Percentiles rank a stretch among this genome's conserved stretches.
These are phyloP conservation scores for Phytophthora tentaculata DNA, from an alignment of 352 stramenopile genomes.

Conservation along the genomic window DNA sequence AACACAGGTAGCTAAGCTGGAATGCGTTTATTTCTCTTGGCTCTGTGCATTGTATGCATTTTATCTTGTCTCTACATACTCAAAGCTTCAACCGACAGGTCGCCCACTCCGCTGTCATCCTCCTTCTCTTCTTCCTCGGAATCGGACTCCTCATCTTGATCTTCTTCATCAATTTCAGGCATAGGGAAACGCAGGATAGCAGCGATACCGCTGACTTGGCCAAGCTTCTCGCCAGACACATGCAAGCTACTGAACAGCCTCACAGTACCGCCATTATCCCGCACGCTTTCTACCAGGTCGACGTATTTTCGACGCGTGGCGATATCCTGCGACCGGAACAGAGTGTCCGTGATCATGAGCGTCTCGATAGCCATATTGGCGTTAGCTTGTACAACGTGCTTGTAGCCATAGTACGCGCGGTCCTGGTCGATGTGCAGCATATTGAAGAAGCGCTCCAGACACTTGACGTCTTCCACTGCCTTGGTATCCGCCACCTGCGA, in stretches of 20 bases:
- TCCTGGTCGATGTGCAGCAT: slow-evolving; percentile 97
- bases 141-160: slow-evolving; percentile 68
- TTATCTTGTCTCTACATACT: slow-evolving; percentile 49
- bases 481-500: slow-evolving; percentile 96
- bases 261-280: slow-evolving; percentile 91
- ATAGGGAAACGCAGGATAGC: slow-evolving; percentile 97
- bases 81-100: slow-evolving; percentile 71
- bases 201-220: slow-evolving; percentile 94
- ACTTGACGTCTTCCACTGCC: slow-evolving; percentile 91
- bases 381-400: slow-evolving; percentile 92
- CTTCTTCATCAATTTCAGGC: slow-evolving; percentile 95
- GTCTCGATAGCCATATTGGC: slow-evolving; percentile 95
- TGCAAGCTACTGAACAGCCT: slow-evolving; percentile 96
- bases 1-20: slow-evolving; percentile 47
- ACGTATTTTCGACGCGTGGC: slow-evolving; percentile 93
- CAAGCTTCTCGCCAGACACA: slow-evolving; percentile 94
- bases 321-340: slow-evolving; percentile 94
- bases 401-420: slow-evolving; percentile 97
- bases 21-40: slow-evolving; percentile 12
- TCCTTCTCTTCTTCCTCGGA: slow-evolving; percentile 46
- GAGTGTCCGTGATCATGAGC: slow-evolving; percentile 95
- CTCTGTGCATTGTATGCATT: slow-evolving; percentile 14
- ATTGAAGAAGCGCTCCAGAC: slow-evolving; percentile 94
- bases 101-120: slow-evolving; percentile 60
- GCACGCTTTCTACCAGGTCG: slow-evolving; percentile 93